Evolutionary conservation across 164 flowering plant species (phyloP).

Genomic region (Aristolochia californica): DNA sequence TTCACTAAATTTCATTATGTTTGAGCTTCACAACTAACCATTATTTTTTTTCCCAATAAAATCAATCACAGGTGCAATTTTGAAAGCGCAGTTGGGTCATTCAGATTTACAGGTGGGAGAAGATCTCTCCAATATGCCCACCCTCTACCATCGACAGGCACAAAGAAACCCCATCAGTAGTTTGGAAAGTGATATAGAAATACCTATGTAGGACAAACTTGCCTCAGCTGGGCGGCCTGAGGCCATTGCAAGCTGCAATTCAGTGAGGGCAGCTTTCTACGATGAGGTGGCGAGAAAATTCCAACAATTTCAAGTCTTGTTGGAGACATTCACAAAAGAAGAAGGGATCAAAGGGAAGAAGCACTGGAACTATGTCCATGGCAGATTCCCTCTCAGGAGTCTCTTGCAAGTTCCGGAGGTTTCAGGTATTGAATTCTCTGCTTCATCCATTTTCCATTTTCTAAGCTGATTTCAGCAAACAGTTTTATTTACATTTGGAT

Average conservation of each 20-base stretch:
- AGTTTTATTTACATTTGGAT: neutral
- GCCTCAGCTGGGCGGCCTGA: constrained; percentile 68
- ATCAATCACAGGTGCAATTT: constrained; percentile 20
- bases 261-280: constrained; percentile 11
- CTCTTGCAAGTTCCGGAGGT: constrained; percentile 50
- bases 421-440: constrained; percentile 23
- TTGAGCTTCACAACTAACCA: neutral
- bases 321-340: constrained; percentile 52
- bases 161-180: constrained; percentile 31
- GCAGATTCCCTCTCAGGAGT: constrained; percentile 29
- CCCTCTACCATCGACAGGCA: constrained; percentile 11
- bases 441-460: neutral
- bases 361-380: constrained; percentile 25
- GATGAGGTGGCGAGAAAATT: constrained; percentile 27
- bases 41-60: too few species aligned
- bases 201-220: constrained; percentile 50
- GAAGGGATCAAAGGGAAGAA: constrained; percentile 30
- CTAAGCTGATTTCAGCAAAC: neutral
- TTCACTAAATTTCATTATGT: neutral
- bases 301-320: constrained; percentile 39
- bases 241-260: constrained; percentile 14
- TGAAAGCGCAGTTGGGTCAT: constrained; percentile 16
- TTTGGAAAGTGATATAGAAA: constrained; percentile 41
- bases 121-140: constrained; percentile 5
- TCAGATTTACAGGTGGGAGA: constrained; percentile 13